phyloP scores from a whole-genome alignment of 441 rosid species.

The Macaranga tanarius region DNA sequence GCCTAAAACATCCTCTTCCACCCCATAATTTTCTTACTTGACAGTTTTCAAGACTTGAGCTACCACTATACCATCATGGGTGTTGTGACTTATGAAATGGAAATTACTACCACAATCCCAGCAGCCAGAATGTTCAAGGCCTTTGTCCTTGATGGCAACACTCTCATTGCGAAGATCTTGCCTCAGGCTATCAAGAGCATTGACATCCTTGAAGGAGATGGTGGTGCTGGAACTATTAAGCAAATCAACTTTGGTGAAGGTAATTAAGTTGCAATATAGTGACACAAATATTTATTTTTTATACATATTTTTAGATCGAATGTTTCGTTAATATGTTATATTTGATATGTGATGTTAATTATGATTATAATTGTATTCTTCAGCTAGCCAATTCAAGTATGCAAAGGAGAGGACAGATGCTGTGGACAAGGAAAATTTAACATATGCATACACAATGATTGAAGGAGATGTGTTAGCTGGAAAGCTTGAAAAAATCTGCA shows the following conservation, averaged over 20 bases:
- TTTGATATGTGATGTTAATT: too few relatives aligned
- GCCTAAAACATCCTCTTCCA: not conserved
- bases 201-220: slow-evolving; percentile 29
- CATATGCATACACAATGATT: slow-evolving; percentile 21
- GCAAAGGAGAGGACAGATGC: slow-evolving; percentile 37
- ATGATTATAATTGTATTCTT: too few relatives aligned
- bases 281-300: too few relatives aligned
- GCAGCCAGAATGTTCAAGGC: slow-evolving; percentile 37
- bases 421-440: slow-evolving; percentile 35
- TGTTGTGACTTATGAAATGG: slow-evolving; percentile 20
- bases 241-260: slow-evolving; percentile 31
- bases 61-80: slow-evolving; percentile 19
- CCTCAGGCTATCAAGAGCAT: slow-evolving; percentile 33
- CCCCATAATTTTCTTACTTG: not conserved
- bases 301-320: too few relatives aligned
- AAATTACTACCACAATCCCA: slow-evolving; percentile 25
- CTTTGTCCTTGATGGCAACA: slow-evolving; percentile 27
- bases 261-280: not conserved
- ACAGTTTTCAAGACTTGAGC: not conserved
- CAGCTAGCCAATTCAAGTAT: slow-evolving; percentile 28
- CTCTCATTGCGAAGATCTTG: slow-evolving; percentile 28
- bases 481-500: slow-evolving; percentile 29
- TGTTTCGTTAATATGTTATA: not conserved
- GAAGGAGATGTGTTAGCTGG: slow-evolving; percentile 27
- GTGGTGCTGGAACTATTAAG: slow-evolving; percentile 34